Base-by-base conservation (phyloP, 106 monocot species). In the Apostasia shenzhenica region DNA sequence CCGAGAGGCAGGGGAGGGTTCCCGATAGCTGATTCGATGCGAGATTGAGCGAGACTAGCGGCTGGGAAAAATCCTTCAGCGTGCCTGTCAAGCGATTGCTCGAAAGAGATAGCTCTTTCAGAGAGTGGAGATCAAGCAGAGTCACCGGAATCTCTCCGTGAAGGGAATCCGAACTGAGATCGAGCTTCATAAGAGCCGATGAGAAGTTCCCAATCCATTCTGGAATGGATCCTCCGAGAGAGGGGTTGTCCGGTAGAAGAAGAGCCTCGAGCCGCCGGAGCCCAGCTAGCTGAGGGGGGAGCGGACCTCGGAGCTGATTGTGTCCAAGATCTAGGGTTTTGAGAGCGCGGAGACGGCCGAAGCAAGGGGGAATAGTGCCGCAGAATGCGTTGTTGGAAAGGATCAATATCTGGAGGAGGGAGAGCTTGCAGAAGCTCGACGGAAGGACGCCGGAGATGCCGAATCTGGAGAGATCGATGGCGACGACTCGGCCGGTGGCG, bases 1-100 rank as follows among this genome's bases (percentile, higher is more conserved):
- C 67, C 4, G 79, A 62, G 66, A 89, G 59, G 78, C 93, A 93
- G 1, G 89, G 93, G 47, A 93, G 68, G 6, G 84, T 84, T 14
- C 93, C 93, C 6, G 86, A 78, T 43, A 93, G 67, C 8, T 12
- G 12, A 53, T 93, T 93, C 2, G 43, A 51, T 2, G 88, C 63
- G 48, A 88, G 72, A 14, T 61, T 66, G 48, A 93, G 83, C 44
- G 57, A 64, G 12, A 65, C 55, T 4, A 89, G 55, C 14, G 74
- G 45, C 46, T 78, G 71, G 12, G 57, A 57, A 71, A 90, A 86
- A 11, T 83, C 90, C 51, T 41, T 13, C 41, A 90, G 55, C 13
- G 44, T 59, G 9, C 81, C 86, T 1, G 8, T 2, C 44, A 86
- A 72, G 44, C 1, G 56, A 42, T 89, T 89, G 61, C 45, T 48